Percentiles rank a stretch among this genome's conserved stretches.
These are phyloP conservation scores for Teunomyces aglyptinius DNA, from an alignment of 805 yeast species.

Conservation along the genomic window DNA sequence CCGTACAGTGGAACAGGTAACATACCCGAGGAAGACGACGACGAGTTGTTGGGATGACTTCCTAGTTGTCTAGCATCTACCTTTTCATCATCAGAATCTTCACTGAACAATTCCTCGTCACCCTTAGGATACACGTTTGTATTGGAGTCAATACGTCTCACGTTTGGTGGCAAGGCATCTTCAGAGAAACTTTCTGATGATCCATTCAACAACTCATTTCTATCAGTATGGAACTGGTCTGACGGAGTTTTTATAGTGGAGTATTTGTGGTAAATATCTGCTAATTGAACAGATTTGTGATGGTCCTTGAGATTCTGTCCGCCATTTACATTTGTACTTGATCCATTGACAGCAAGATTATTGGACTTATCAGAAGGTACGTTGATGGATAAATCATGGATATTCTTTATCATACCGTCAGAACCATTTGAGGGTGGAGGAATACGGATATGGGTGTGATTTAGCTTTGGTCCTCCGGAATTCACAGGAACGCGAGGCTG, in stretches of 20 bases:
- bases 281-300: conserved; percentile 39
- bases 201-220: conserved; percentile 38
- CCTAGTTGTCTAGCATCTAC: conserved; percentile 23
- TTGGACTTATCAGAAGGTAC: background rate
- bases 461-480: background rate
- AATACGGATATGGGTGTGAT: background rate
- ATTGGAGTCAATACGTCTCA: conserved; percentile 27
- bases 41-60: conserved; percentile 3
- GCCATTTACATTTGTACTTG: no score
- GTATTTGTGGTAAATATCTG: conserved; percentile 44
- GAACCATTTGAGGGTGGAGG: background rate
- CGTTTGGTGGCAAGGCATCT: conserved; percentile 30
- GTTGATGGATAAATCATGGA: conserved; percentile 5
- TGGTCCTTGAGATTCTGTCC: conserved; percentile 11
- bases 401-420: background rate
- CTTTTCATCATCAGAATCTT: conserved; percentile 18
- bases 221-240: conserved; percentile 34
- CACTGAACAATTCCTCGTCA: conserved; percentile 38
- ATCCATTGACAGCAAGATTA: background rate
- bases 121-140: conserved; percentile 34
- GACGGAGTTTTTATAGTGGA: conserved; percentile 39
- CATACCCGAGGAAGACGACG: conserved; percentile 6
- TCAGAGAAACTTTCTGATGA: conserved; percentile 34
- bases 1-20: conserved; percentile 25
- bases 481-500: background rate